Evolutionary conservation across 164 flowering plant genomes (phyloP), one percentile per base, ranked within the genome.

Genomic region (Protea cynaroides): DNA sequence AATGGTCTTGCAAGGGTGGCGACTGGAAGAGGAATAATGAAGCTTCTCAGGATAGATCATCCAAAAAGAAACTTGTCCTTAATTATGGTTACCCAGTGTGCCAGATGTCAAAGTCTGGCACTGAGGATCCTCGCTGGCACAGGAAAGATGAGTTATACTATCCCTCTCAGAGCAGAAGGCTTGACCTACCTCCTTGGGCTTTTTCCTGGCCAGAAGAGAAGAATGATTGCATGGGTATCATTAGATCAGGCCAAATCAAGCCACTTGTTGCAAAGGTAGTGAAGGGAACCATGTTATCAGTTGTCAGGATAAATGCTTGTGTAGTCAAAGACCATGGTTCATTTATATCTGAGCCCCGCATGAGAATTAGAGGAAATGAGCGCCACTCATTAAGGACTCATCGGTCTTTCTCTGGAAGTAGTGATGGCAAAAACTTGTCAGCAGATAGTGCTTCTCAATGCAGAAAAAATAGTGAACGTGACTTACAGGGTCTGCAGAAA

Each of bases 1-100:
- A 74, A 46, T 95, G 97, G 97, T 75, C 94, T 34, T 92, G 94
- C 81, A 90, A 82, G 71, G 97, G 99, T 66, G 92, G 99, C 58
- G 99, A 95, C 68, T 95, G 99, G 99, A 90, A 73, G 77, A 88
- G 94, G 71, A 83, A 72, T 66, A 97, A 95, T 71, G 99, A 88
- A 59, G 71, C 79, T 73, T 25, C 67, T 29, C 86, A 74, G 50
- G 97, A 92, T 64, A 86, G 78, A 80, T 54, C 69, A 62, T 68
- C 50, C 58, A 84, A 80, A 69, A 86, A 76, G 82, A 92, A 88
- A 77, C 59, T 80, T 68, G 91, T 95, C 46, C 82, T 95, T 23
- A 88, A 92, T 74, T 86, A 91, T 79, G 96, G 97, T 55, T 92
- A 73, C 64, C 89, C 97, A 18, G 78, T 95, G 46, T 95, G 97